Evolutionary conservation across 352 stramenopile genomes (phyloP).

Genomic region (Blastocystis sp.): DNA sequence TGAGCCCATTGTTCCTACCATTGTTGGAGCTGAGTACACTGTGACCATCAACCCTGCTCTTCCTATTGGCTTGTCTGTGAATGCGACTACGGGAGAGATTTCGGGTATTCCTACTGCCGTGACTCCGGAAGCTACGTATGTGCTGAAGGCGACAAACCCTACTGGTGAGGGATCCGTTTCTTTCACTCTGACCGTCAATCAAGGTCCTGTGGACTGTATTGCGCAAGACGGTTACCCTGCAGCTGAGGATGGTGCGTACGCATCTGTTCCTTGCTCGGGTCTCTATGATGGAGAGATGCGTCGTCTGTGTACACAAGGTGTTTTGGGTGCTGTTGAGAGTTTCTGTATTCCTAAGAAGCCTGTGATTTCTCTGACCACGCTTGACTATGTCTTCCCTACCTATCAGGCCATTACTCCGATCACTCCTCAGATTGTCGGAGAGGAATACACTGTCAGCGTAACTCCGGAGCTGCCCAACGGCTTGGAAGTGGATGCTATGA

Average conservation of each 20-base stretch:
- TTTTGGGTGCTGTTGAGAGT: not conserved
- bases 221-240: conserved; percentile 1
- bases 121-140: not conserved
- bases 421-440: not conserved
- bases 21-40: not conserved
- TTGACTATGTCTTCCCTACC: not conserved
- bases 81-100: not conserved
- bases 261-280: not conserved
- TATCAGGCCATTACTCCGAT: not conserved
- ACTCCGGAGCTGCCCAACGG: not conserved
- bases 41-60: conserved; percentile 1
- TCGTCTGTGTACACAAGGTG: not conserved
- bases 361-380: not conserved
- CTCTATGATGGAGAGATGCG: not conserved
- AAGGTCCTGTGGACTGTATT: not conserved
- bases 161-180: not conserved
- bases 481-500: not conserved
- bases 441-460: not conserved
- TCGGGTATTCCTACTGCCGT: not conserved
- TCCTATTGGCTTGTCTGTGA: conserved; percentile 1
- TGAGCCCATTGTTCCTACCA: conserved; percentile 2
- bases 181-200: conserved; percentile 1
- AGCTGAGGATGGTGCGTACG: not conserved
- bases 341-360: conserved; percentile 13
- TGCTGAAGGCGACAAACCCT: not conserved